Percentiles rank a stretch among this genome's conserved stretches.
These are phyloP conservation scores for Solanum paucissectum DNA, from an alignment of 257 asterid species.

Conservation along the genomic window DNA sequence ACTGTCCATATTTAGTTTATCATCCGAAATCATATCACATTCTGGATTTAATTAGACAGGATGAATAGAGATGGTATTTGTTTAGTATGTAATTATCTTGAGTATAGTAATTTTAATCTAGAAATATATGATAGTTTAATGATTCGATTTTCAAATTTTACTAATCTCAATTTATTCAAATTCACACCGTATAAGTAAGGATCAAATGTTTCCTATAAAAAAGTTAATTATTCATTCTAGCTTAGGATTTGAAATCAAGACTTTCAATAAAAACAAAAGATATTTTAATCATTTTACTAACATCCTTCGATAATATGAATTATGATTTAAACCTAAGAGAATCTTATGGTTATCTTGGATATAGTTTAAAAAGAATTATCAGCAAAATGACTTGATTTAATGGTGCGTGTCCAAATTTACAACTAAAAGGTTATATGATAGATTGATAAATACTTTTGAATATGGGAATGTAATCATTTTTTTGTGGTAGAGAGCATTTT, in stretches of 20 bases:
- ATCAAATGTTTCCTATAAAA: neutral
- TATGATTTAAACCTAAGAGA: neutral
- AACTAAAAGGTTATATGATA: too few species aligned
- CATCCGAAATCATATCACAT: too few species aligned
- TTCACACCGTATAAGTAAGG: neutral
- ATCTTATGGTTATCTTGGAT: neutral
- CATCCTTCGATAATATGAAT: neutral
- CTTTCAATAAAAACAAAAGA: neutral
- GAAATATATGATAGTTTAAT: neutral
- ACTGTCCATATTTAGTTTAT: too few species aligned
- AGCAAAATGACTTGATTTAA: neutral
- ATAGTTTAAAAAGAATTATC: too few species aligned
- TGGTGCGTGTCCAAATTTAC: neutral
- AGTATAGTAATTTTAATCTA: too few species aligned
- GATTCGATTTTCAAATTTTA: neutral
- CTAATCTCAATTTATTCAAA: neutral
- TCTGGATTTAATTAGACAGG: too few species aligned
- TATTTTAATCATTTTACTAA: too few species aligned
- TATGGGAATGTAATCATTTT: neutral
- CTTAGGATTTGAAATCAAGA: neutral
- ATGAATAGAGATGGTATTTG: too few species aligned
- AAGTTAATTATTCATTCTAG: neutral
- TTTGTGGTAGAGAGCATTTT: neutral
- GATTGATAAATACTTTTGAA: too few species aligned
- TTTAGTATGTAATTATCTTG: too few species aligned